Evolutionary conservation across 2,329 filamentous ascomycete species (phyloP).

Genomic region (Cladosporium cucumerinum): DNA sequence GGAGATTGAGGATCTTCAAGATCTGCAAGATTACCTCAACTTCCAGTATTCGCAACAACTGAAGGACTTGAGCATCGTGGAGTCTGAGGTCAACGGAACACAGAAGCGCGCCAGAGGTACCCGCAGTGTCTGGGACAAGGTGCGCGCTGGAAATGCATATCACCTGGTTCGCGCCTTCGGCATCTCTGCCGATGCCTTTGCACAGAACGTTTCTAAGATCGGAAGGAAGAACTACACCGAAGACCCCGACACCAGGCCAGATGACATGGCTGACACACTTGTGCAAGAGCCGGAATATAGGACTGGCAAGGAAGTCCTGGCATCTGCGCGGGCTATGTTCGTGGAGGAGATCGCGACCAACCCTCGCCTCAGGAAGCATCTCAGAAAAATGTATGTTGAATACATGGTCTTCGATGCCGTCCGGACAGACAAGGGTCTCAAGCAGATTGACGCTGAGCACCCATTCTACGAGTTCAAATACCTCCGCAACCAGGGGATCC

Average conservation of each 20-base stretch:
- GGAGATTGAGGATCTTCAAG: constrained; percentile 93
- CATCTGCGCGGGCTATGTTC: constrained; percentile 80
- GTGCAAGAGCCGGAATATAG: constrained; percentile 68
- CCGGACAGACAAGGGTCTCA: constrained; percentile 89
- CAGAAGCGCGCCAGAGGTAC: constrained; percentile 81
- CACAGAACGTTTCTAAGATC: constrained; percentile 76
- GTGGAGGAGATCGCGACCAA: constrained; percentile 85
- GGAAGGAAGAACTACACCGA: constrained; percentile 80
- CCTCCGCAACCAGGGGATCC: constrained; percentile 72
- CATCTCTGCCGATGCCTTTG: constrained; percentile 82
- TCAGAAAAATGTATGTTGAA: constrained; percentile 79
- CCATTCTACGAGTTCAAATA: constrained; percentile 99
- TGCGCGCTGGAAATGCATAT: constrained; percentile 76
- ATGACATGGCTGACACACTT: constrained; percentile 81
- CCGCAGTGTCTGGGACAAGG: constrained; percentile 75
- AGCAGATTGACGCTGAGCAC: constrained; percentile 90
- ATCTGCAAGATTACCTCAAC: constrained; percentile 92
- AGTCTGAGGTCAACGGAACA: constrained; percentile 60
- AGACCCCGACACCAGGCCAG: constrained; percentile 73
- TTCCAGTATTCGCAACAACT: constrained; percentile 86
- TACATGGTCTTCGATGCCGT: constrained; percentile 81
- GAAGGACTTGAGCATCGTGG: constrained; percentile 69
- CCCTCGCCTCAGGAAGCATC: constrained; percentile 82
- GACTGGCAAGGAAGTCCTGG: constrained; percentile 71
- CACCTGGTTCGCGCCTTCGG: constrained; percentile 84